These are phyloP conservation scores for Ramalina peruviana DNA, from an alignment of 495 filamentous ascomycete species.

Conservation along the genomic window DNA sequence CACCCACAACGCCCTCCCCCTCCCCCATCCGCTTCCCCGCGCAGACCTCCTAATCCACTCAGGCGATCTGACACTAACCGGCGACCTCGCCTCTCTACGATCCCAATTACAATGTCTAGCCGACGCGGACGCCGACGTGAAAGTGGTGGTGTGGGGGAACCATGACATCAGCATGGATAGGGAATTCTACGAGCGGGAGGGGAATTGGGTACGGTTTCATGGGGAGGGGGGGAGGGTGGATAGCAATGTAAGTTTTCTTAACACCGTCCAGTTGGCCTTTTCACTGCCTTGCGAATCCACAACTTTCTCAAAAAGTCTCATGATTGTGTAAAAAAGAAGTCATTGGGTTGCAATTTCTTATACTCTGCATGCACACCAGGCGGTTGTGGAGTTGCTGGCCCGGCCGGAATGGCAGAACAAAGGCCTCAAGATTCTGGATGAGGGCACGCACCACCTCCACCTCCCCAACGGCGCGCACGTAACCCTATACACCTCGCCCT, in stretches of 20 bases:
- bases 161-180: conserved; percentile 62
- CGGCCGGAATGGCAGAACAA: not conserved
- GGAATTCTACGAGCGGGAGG: conserved; percentile 25
- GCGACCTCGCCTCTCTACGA: conserved; percentile 39
- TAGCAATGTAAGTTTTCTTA: conserved; percentile 18
- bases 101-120: conserved; percentile 37
- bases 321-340: too few relatives aligned
- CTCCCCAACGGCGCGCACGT: not conserved
- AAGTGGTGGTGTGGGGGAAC: conserved; percentile 69
- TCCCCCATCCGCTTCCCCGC: conserved; percentile 32
- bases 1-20: conserved; percentile 37
- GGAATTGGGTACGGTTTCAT: conserved; percentile 10
- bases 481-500: conserved; percentile 51
- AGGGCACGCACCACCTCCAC: not conserved
- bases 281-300: too few relatives aligned
- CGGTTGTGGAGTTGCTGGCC: not conserved
- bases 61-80: conserved; percentile 57
- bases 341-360: too few relatives aligned
- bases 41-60: conserved; percentile 59
- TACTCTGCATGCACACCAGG: too few relatives aligned
- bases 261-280: too few relatives aligned
- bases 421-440: not conserved
- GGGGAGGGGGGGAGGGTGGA: conserved; percentile 18
- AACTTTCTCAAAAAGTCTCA: too few relatives aligned
- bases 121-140: conserved; percentile 46